phyloP scores from a whole-genome alignment of 75 land plant species.

The Selaginella moellendorffii region DNA sequence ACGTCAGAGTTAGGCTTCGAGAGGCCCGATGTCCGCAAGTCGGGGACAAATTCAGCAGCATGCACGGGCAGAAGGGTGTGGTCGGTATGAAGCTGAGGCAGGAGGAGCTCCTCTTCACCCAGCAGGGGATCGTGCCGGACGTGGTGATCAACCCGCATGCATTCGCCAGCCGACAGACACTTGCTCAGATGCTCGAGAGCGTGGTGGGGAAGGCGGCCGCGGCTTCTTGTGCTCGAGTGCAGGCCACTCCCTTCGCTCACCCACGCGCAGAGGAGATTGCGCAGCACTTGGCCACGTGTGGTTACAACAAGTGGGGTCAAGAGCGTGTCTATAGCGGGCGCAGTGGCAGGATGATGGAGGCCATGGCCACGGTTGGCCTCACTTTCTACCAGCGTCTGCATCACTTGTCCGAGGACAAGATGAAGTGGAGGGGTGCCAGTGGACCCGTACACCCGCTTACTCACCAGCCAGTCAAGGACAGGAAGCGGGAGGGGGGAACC shows the following conservation, averaged over 20 bases:
- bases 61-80: constrained; percentile 98
- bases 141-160: constrained; percentile 93
- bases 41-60: constrained; percentile 88
- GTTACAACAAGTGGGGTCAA: constrained; percentile 51
- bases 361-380: constrained; percentile 54
- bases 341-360: constrained; percentile 37
- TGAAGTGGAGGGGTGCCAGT: constrained; percentile 46
- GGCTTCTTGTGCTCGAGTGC: constrained; percentile 25
- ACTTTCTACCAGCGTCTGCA: constrained; percentile 68
- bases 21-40: constrained; percentile 53
- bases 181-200: constrained; percentile 73
- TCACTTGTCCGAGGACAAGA: constrained; percentile 84
- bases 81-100: constrained; percentile 55
- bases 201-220: constrained; percentile 62
- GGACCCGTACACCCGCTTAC: constrained; percentile 80
- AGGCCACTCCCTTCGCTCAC: constrained; percentile 76
- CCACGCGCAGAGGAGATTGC: constrained; percentile 19
- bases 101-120: constrained; percentile 80
- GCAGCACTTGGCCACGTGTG: constrained; percentile 12
- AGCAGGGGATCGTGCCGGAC: constrained; percentile 81
- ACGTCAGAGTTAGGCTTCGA: constrained; percentile 61
- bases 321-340: constrained; percentile 59
- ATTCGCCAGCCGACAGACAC: constrained; percentile 79
- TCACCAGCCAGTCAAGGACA: constrained; percentile 61
- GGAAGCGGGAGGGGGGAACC: constrained; percentile 65